A percentile compares a stretch with the other conserved stretches of the same genome.
Conservation (phyloP, 805 yeast genomes). For the Wickerhamomyces silvicola region DNA sequence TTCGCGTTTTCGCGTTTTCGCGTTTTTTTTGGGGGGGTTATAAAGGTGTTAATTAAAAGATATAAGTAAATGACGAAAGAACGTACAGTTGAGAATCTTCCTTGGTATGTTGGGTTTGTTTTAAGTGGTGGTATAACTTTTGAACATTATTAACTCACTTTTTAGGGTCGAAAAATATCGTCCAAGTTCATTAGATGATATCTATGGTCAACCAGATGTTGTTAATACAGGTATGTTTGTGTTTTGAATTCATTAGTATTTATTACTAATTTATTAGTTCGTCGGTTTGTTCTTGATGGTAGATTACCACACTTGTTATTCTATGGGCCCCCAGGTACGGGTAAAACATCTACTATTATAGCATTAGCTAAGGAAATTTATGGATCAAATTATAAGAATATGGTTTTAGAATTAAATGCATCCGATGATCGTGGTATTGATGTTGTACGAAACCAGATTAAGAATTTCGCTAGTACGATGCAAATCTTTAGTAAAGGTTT, state of each 20-base stretch:
- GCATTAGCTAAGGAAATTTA: conserved; percentile 85
- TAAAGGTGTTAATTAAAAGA: neutral
- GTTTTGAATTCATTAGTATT: neutral
- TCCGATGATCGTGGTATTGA: conserved; percentile 97
- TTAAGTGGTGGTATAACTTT: neutral
- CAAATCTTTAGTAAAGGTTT: conserved; percentile 85
- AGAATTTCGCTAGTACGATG: conserved; percentile 91
- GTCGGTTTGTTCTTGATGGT: conserved; percentile 77
- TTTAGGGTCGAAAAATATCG: conserved; percentile 90
- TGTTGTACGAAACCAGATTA: conserved; percentile 95
- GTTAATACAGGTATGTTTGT: conserved; percentile 49
- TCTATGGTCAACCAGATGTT: conserved; percentile 85
- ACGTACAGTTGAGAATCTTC: conserved; percentile 22
- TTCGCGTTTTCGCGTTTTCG: too few relatives aligned
- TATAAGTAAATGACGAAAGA: conserved; percentile 13
- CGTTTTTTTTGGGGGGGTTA: too few relatives aligned
- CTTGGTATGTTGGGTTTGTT: conserved; percentile 16
- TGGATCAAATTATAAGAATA: conserved; percentile 74
- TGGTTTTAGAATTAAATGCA: conserved; percentile 94
- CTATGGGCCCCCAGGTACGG: conserved; percentile 95
- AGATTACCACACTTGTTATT: conserved; percentile 86
- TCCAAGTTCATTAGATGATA: conserved; percentile 77
- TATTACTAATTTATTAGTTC: conserved; percentile 31
- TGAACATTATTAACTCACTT: conserved; percentile 1
- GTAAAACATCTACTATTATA: conserved; percentile 82